Percentiles rank a stretch among this genome's conserved stretches.
These are phyloP conservation scores for Thyridium curvatum DNA, from an alignment of 2,329 filamentous ascomycete genomes.

Conservation along the genomic window DNA sequence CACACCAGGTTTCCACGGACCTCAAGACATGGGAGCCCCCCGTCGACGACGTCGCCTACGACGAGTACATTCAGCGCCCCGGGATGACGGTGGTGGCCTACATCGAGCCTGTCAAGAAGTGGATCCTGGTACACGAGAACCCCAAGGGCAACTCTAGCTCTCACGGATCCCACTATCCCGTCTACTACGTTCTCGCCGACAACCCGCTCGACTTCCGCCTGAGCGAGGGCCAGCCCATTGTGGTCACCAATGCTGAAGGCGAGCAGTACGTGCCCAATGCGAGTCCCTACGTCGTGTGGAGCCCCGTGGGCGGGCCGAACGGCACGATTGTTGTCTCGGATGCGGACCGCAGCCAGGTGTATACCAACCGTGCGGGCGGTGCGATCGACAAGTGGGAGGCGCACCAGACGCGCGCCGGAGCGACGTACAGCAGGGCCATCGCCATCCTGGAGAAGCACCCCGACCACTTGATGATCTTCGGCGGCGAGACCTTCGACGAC, in stretches of 20 bases:
- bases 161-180: slow-evolving; percentile 28
- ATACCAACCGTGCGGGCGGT: slow-evolving; percentile 33
- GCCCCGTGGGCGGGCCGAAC: slow-evolving; percentile 30
- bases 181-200: slow-evolving; percentile 35
- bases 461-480: slow-evolving; percentile 25
- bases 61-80: slow-evolving; percentile 56
- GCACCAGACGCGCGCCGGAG: slow-evolving; percentile 14
- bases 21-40: slow-evolving; percentile 52
- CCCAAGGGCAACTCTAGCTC: slow-evolving; percentile 18
- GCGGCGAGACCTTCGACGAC: no score
- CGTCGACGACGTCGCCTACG: slow-evolving; percentile 57
- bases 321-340: slow-evolving; percentile 36
- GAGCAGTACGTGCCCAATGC: slow-evolving; percentile 26
- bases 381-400: slow-evolving; percentile 28
- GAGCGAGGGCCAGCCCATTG: slow-evolving; percentile 22
- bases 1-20: slow-evolving; percentile 56
- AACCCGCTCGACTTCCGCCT: slow-evolving; percentile 28
- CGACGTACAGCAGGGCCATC: slow-evolving; percentile 20
- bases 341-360: slow-evolving; percentile 28
- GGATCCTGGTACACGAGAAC: slow-evolving; percentile 44
- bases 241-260: slow-evolving; percentile 21
- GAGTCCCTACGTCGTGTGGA: slow-evolving; percentile 37
- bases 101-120: slow-evolving; percentile 48
- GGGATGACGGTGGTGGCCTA: slow-evolving; percentile 60
- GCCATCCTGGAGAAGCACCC: slow-evolving; percentile 13